Percentiles rank a stretch among this genome's conserved stretches.
phyloP scores from a whole-genome alignment of 2,329 filamentous ascomycete genomes.

The Xylaria hypoxylon region DNA sequence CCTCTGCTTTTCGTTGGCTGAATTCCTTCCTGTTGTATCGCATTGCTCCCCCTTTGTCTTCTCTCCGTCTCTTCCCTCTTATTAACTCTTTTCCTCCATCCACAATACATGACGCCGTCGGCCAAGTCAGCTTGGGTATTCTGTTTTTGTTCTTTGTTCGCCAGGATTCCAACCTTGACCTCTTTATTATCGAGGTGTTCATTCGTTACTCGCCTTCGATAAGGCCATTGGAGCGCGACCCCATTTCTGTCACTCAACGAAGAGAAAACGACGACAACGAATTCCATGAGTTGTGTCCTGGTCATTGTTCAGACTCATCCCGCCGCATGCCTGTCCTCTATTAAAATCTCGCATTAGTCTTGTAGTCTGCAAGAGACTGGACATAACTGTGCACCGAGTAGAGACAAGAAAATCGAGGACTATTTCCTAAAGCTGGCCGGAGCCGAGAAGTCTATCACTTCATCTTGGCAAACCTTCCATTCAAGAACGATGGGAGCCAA shows the following conservation, averaged over 20 bases:
- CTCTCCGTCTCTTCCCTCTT: slow-evolving; percentile 20
- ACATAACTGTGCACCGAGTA: slow-evolving; percentile 15
- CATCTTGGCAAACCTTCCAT: slow-evolving; percentile 40
- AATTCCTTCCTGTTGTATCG: slow-evolving; percentile 33
- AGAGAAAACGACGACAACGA: slow-evolving; percentile 25
- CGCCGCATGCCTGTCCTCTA: slow-evolving; percentile 23
- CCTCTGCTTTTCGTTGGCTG: slow-evolving; percentile 38
- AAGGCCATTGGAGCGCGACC: slow-evolving; percentile 18
- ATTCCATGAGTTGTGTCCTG: slow-evolving; percentile 12
- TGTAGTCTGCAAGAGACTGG: slow-evolving; percentile 11
- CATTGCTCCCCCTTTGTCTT: slow-evolving; percentile 34
- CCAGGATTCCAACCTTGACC: slow-evolving; percentile 28
- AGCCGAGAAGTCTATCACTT: slow-evolving; percentile 36
- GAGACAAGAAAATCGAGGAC: slow-evolving; percentile 10
- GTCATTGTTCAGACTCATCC: slow-evolving; percentile 8
- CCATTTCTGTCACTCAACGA: slow-evolving; percentile 12
- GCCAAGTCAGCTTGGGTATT: slow-evolving; percentile 29
- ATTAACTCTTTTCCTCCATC: slow-evolving; percentile 31
- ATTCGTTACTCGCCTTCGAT: slow-evolving; percentile 37
- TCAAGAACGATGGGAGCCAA: slow-evolving; percentile 54
- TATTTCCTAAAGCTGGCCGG: slow-evolving; percentile 32
- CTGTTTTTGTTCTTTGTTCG: slow-evolving; percentile 38
- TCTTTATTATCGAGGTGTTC: slow-evolving; percentile 39
- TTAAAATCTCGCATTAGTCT: slow-evolving; percentile 9
- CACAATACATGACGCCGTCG: slow-evolving; percentile 32